These are phyloP conservation scores for Plasmodium vinckei DNA, from an alignment of 169 alveolate genomes.

Conservation along the genomic window DNA sequence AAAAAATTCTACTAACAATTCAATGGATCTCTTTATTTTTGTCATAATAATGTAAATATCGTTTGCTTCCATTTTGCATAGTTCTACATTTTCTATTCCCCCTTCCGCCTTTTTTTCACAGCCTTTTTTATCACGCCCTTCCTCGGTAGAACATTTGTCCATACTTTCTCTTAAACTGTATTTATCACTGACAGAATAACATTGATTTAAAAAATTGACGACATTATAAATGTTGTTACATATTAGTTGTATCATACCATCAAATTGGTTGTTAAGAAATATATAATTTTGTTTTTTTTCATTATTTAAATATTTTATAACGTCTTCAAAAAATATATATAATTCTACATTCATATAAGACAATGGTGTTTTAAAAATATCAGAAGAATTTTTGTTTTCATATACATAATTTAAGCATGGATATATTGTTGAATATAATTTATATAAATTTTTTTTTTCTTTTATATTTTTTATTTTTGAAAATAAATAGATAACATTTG, in stretches of 20 bases:
- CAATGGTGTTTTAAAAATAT: slow-evolving; percentile 49
- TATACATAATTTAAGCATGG: slow-evolving; percentile 40
- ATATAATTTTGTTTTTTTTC: background rate
- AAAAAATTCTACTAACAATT: slow-evolving; percentile 52
- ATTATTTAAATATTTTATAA: slow-evolving; percentile 23
- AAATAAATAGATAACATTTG: slow-evolving; percentile 56
- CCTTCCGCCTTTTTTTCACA: background rate
- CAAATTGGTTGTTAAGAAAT: slow-evolving; percentile 10
- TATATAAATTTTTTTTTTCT: slow-evolving; percentile 47
- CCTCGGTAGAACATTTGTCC: background rate
- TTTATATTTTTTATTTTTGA: slow-evolving; percentile 22
- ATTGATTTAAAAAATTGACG: slow-evolving; percentile 17
- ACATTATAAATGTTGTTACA: slow-evolving; percentile 48
- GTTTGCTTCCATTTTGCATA: slow-evolving; percentile 1
- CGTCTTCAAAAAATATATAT: slow-evolving; percentile 51
- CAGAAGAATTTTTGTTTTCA: slow-evolving; percentile 13
- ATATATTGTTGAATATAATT: slow-evolving; percentile 48
- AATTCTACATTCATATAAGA: slow-evolving; percentile 72
- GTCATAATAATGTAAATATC: slow-evolving; percentile 34
- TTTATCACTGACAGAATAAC: background rate
- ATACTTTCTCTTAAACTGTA: background rate
- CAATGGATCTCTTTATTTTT: slow-evolving; percentile 53
- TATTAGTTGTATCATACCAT: slow-evolving; percentile 28
- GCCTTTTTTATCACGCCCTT: background rate
- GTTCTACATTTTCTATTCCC: background rate